Conservation (phyloP, 78 protist genomes). For the Dictyostelium brefeldianum region DNA sequence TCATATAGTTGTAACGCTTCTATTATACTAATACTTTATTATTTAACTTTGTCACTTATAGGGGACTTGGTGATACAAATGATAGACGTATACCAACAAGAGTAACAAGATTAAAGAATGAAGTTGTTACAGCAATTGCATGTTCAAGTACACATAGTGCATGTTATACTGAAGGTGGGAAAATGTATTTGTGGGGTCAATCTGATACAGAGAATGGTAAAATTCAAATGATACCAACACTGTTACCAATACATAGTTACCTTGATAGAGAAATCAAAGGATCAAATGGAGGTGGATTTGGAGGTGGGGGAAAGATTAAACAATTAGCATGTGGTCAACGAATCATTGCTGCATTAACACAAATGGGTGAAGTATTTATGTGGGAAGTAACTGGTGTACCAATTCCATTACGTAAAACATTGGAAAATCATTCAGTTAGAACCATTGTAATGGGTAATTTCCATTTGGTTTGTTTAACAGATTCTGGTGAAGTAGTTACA, state of each 20-base stretch:
- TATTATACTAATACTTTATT: too few species aligned
- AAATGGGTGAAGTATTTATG: conserved; percentile 57
- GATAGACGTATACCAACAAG: conserved; percentile 55
- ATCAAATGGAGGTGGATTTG: conserved; percentile 18
- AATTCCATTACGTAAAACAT: conserved; percentile 27
- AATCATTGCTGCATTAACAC: conserved; percentile 25
- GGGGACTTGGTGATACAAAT: conserved; percentile 72
- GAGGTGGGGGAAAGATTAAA: conserved; percentile 65
- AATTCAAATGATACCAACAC: conserved; percentile 43
- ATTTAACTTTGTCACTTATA: too few species aligned
- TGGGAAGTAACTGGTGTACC: conserved; percentile 61
- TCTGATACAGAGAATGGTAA: conserved; percentile 44
- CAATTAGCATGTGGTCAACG: conserved; percentile 74
- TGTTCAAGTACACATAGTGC: conserved; percentile 61
- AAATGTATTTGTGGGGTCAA: conserved; percentile 64
- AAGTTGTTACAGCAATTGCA: conserved; percentile 14
- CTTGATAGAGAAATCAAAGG: neutral
- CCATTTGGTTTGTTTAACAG: conserved; percentile 79
- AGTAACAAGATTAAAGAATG: conserved; percentile 44
- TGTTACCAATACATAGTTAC: conserved; percentile 30
- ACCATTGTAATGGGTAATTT: conserved; percentile 75
- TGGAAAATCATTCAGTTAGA: conserved; percentile 41
- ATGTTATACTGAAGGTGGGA: conserved; percentile 60
- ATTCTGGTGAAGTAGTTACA: conserved; percentile 55
- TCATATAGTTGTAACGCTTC: too few species aligned